Evolutionary conservation across 768 basidiomycete species (phyloP), one percentile per base, ranked within the genome.

Genomic region (Lentinus brumalis): DNA sequence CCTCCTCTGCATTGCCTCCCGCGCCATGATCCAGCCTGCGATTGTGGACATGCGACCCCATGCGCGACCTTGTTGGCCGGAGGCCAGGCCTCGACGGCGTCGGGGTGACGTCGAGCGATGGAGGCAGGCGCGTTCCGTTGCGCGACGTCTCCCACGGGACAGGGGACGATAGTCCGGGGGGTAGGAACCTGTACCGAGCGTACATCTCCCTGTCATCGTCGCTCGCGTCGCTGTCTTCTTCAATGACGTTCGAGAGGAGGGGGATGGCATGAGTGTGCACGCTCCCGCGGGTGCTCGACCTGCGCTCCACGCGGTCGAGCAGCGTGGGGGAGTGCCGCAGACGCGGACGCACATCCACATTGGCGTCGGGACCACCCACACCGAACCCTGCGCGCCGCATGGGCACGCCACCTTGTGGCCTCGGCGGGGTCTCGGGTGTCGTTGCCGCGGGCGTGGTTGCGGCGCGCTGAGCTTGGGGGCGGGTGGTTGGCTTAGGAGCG

Each of bases 141-240:
- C 52, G 44, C 15, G 52, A 49, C 26, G 51, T 26, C 1, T 44
- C 21, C 52, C 51, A 40, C 29, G 50, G 39, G n/a, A 44, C 44
- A 16, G 52, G 45, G 45, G 53, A 53, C 3, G 51, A 53, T 16
- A 63, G 62, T 12, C 62, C 62, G 6, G 62, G 62, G 3, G 63
- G 63, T 29, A 57, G 56, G 45, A 57, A 50, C 15, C 44, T 30
- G 56, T 64, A 64, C 12, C 18, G 30, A n/a, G 26, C 57, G 11
- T 21, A 5, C 30, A 21, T 11, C 35, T 35, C 35, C 35, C 32
- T 42, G 35, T 49, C 38, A 16, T 38, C 32, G 31, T 45, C 30
- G 41, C 52, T 31, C 21, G 12, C 53, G 5, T 60, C 59, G 18
- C 53, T n/a, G 5, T 55, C 59, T 2, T 40, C 54, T 15, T 40